Percentiles rank a stretch among this genome's conserved stretches.
phyloP scores from a whole-genome alignment of 345 rosid genomes.

The Iberis pinnata region DNA sequence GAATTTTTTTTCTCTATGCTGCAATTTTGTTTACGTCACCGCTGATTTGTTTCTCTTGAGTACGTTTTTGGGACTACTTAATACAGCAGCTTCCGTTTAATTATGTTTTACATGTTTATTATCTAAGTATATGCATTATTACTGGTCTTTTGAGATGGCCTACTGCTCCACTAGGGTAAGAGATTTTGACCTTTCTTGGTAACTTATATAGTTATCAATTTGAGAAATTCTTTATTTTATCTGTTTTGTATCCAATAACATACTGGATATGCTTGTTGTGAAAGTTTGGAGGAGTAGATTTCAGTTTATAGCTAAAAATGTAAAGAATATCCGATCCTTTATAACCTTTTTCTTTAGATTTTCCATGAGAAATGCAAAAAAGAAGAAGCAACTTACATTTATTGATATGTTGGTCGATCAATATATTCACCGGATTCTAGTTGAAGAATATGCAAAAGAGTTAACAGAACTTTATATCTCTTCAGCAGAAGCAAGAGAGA shows the following conservation, averaged over 20 bases:
- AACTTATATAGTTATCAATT: not conserved
- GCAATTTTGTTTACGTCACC: too few species aligned
- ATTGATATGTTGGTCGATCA: constrained; percentile 59
- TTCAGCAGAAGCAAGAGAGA: constrained; percentile 62
- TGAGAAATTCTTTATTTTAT: not conserved
- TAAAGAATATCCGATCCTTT: too few species aligned
- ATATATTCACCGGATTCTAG: constrained; percentile 65
- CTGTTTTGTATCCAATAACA: constrained; percentile 26
- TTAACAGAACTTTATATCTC: constrained; percentile 44
- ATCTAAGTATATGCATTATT: constrained; percentile 44
- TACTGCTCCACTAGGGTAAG: constrained; percentile 81
- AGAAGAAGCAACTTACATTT: constrained; percentile 12
- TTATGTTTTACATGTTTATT: not conserved
- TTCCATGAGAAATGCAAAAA: too few species aligned
- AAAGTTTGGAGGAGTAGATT: constrained; percentile 77
- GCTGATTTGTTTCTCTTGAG: too few species aligned
- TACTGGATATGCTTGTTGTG: constrained; percentile 90
- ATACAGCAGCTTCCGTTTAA: not conserved
- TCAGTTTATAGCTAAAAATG: constrained; percentile 84
- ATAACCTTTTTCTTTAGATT: too few species aligned
- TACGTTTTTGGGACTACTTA: too few species aligned
- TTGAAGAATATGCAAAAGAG: constrained; percentile 65
- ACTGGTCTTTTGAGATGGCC: constrained; percentile 90
- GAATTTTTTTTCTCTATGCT: too few species aligned
- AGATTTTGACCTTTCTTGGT: constrained; percentile 2